Base-by-base conservation (phyloP, 2,329 filamentous ascomycete genomes). In the Aspergillus versicolor region DNA sequence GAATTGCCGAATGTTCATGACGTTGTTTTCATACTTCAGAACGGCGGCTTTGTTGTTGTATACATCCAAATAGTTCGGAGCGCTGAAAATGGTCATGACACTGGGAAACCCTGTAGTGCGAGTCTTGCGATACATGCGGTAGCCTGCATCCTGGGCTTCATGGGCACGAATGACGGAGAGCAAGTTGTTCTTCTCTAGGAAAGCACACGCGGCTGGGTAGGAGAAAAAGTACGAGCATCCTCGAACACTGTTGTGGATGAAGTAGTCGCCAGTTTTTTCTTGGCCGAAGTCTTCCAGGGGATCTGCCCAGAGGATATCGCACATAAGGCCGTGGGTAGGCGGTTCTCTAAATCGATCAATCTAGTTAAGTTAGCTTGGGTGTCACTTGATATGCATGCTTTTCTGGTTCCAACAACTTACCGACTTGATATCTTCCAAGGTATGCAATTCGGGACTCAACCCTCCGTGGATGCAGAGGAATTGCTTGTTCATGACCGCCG, bases 41-140 rank as follows among this genome's bases (percentile, higher is more conserved):
- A 99, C 94, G 0, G 94, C 94, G 2, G 94, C 94, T 82, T 99
- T 99, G 84, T 99, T 99, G 86, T 99, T 99, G 80, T 99, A 99
- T 38, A 99, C 92, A 70, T 99, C 94, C 62, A 99, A 86, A 73
- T 99, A 99, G 77, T 99, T 99, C 38, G 94, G 94, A 1, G 94
- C 94, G 44, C 93, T 97, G 83, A 99, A 99, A 70, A 99, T 99
- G 66, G 94, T 99, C 94, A 99, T 99, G 62, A 99, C 94, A 78
- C 92, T 97, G 21, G 94, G 94, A 80, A 99, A 99, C 2, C 94
- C 94, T 19, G 94, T 99, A 1, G 94, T 97, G 62, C 93, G 86
- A 24, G 94, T 99, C 84, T 99, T 99, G 66, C 94, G 87, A 77
- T 99, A 99, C 94, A 99, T 99, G 73, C 94, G 86, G 77, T 99